Evolutionary conservation across 495 filamentous ascomycete species (phyloP), one percentile per base, ranked within the genome.

Genomic region (Bryoglossum gracile): DNA sequence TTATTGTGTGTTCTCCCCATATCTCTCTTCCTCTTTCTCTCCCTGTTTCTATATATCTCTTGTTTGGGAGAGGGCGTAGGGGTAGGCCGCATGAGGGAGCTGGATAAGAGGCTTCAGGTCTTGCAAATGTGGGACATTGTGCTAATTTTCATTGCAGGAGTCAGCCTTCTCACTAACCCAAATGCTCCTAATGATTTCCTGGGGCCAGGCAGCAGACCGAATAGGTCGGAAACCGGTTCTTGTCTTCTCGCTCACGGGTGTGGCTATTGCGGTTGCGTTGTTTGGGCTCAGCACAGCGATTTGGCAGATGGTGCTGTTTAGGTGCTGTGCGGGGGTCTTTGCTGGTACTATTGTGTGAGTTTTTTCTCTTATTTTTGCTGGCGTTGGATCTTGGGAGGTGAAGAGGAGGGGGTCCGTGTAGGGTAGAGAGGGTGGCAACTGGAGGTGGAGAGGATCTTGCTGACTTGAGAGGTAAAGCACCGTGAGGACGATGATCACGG

Each of bases 131-230:
- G n/a, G n/a, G n/a, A 25, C n/a, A 3, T 40, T 21, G 22, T 32
- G n/a, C 48, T 52, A 30, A 56, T 26, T 43, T 13, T 25, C 26
- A 44, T 40, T 1, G 13, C 18, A 59, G 57, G 82, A 88, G 65
- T 84, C 82, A 17, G 60, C 83, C 10, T 86, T 86, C 62, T 82
- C 77, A 3, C 61, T 83, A 13, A 83, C 81, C 3, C 83, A 87
- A 57, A 84, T 56, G 53, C n/a, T 56, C 3, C 25, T 56, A 4
- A 60, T 60, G 57, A 53, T 60, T 19, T 9, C 25, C 49, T 88
- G 83, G 81, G 84, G 83, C 35, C 64, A 63, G 34, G 74, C 75
- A 8, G 68, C 83, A n/a, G 83, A 87, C 58, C 72, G 73, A 17
- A 63, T 78, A 46, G 83, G 83, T 19, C 71, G 83, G 25, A 86